These are phyloP conservation scores for Skeletonema marinoi DNA, from an alignment of 108 stramenopile genomes.

Conservation along the genomic window DNA sequence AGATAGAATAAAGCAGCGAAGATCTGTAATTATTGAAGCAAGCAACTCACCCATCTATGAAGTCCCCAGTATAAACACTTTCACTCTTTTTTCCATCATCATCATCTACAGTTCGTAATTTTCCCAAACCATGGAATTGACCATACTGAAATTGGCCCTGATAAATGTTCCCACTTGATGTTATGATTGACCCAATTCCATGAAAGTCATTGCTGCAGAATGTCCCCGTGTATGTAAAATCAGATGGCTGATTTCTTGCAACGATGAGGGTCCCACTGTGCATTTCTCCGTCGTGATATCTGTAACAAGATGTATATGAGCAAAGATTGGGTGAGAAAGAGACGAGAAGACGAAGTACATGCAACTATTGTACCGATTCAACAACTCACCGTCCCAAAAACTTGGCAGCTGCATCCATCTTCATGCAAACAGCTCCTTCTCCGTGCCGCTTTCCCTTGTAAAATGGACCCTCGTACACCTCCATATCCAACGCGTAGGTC, in stretches of 20 bases:
- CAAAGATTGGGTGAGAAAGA: neutral
- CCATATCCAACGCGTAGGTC: slow-evolving; percentile 33
- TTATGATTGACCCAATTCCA: slow-evolving; percentile 18
- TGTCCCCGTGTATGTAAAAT: slow-evolving; percentile 43
- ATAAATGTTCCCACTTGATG: slow-evolving; percentile 26
- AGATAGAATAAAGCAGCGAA: neutral
- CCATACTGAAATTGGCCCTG: slow-evolving; percentile 34
- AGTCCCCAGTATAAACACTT: slow-evolving; percentile 21
- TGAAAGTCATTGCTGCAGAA: slow-evolving; percentile 38
- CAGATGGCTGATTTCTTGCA: neutral
- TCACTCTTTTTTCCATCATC: slow-evolving; percentile 11
- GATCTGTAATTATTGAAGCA: neutral
- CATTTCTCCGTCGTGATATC: slow-evolving; percentile 33
- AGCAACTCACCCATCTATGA: neutral
- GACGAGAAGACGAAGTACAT: neutral
- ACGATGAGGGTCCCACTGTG: slow-evolving; percentile 37
- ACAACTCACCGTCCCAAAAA: slow-evolving; percentile 33
- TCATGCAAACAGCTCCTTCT: slow-evolving; percentile 28
- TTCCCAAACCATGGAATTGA: slow-evolving; percentile 30
- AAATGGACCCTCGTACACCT: slow-evolving; percentile 52
- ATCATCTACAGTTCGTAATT: slow-evolving; percentile 8
- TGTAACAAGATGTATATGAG: neutral
- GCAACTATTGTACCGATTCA: neutral
- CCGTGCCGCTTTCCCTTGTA: slow-evolving; percentile 35
- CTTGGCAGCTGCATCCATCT: slow-evolving; percentile 44